These are phyloP conservation scores for Wickerhamiella azyma DNA, from an alignment of 805 yeast species.

Conservation along the genomic window DNA sequence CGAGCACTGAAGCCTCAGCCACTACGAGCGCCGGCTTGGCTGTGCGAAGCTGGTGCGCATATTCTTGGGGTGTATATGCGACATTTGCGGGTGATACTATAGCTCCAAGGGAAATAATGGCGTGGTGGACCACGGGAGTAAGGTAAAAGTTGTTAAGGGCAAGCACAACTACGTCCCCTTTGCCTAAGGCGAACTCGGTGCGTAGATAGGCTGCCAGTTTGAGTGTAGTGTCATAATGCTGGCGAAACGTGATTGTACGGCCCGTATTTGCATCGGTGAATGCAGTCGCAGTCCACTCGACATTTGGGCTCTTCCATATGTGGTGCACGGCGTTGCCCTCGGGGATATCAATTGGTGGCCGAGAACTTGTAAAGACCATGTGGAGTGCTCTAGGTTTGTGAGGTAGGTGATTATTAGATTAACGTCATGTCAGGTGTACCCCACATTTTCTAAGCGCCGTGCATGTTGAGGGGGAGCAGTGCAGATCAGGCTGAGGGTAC, in stretches of 20 bases:
- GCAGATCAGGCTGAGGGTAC: no score
- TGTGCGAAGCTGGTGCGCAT: slow-evolving; percentile 17
- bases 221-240: slow-evolving; percentile 6
- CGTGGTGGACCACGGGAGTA: slow-evolving; percentile 20
- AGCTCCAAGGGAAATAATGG: slow-evolving; percentile 20
- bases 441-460: not conserved
- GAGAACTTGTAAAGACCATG: not conserved
- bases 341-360: not conserved
- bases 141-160: slow-evolving; percentile 19
- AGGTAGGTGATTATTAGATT: no score
- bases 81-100: slow-evolving; percentile 23
- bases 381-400: no score
- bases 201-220: slow-evolving; percentile 14
- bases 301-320: not conserved
- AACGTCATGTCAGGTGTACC: not conserved
- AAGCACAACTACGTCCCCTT: slow-evolving; percentile 21
- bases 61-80: slow-evolving; percentile 20
- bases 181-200: slow-evolving; percentile 11
- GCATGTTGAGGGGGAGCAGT: no score
- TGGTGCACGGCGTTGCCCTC: slow-evolving; percentile 3
- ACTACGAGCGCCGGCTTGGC: not conserved
- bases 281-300: not conserved
- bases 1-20: not conserved
- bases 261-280: slow-evolving; percentile 15
- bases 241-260: slow-evolving; percentile 11